Evolutionary conservation across 257 asterid genomes (phyloP).

Genomic region (Rauvolfia tetraphylla): DNA sequence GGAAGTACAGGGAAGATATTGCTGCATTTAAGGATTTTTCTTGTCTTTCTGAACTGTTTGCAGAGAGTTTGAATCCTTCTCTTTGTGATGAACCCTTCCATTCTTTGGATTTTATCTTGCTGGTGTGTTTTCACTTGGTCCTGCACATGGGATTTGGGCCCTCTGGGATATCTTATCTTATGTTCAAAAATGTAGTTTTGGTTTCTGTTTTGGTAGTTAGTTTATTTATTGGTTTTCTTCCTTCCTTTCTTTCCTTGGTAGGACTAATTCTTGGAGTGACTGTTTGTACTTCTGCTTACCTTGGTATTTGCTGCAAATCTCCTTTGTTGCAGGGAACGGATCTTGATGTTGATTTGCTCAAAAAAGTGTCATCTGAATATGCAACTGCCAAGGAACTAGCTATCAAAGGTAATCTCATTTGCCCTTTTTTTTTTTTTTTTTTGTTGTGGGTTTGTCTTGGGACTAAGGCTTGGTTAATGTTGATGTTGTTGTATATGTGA

Average conservation of each 20-base stretch:
- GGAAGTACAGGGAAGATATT: neutral
- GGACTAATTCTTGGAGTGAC: neutral
- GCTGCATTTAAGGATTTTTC: neutral
- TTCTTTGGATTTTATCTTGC: neutral
- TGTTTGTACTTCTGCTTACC: neutral
- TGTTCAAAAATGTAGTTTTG: neutral
- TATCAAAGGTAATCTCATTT: slow-evolving; percentile 59
- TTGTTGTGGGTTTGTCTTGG: too few species aligned
- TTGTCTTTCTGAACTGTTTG: neutral
- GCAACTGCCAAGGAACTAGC: slow-evolving; percentile 77
- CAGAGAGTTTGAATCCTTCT: neutral
- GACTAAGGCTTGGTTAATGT: too few species aligned
- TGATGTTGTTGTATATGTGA: too few species aligned
- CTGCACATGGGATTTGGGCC: neutral
- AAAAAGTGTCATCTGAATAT: slow-evolving; percentile 64
- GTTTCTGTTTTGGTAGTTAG: neutral
- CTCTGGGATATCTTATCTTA: neutral
- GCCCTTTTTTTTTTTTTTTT: neutral
- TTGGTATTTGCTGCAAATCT: neutral
- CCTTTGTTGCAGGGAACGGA: slow-evolving; percentile 50
- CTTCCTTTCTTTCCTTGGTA: neutral
- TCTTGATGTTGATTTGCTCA: slow-evolving; percentile 67
- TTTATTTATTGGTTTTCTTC: neutral
- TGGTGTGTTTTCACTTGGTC: neutral
- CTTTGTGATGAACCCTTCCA: neutral